A percentile compares a stretch with the other conserved stretches of the same genome.
Evolutionary conservation across 768 basidiomycete species (phyloP).

Genomic region (Crepidotus variabilis): DNA sequence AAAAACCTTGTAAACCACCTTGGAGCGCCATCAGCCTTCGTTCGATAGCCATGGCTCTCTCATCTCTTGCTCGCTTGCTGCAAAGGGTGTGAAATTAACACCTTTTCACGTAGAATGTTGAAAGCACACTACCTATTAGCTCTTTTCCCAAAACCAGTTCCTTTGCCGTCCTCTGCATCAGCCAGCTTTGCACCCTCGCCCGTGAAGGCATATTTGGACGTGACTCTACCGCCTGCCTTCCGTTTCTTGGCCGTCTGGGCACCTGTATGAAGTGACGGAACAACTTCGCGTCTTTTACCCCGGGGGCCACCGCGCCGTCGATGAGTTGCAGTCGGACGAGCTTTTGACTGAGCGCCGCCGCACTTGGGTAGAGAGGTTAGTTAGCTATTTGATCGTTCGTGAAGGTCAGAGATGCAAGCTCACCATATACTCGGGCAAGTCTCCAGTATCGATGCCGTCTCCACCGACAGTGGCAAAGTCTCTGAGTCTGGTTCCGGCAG

Average conservation of each 20-base stretch:
- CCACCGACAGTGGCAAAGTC: conserved; percentile 58
- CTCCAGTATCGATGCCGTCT: conserved; percentile 47
- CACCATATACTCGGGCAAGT: conserved; percentile 81
- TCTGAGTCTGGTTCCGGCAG: conserved; percentile 64
- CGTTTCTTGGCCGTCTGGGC: conserved; percentile 62
- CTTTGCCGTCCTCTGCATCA: conserved; percentile 37
- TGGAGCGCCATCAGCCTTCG: conserved; percentile 48
- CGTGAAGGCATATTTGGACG: conserved; percentile 53
- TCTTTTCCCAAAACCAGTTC: conserved; percentile 68
- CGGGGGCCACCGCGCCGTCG: conserved; percentile 33
- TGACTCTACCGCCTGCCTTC: conserved; percentile 70
- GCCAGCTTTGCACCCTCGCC: conserved; percentile 54
- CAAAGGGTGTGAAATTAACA: no score
- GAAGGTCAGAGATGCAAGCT: background rate
- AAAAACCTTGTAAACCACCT: conserved; percentile 23
- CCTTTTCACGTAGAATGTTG: background rate
- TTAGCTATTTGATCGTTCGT: background rate
- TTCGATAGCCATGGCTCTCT: conserved; percentile 74
- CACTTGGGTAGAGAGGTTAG: conserved; percentile 40
- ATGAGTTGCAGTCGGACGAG: conserved; percentile 48
- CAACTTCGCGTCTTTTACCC: conserved; percentile 30
- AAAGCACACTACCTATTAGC: conserved; percentile 52
- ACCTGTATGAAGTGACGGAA: conserved; percentile 55
- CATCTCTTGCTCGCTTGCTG: conserved; percentile 79
- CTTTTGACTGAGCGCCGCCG: conserved; percentile 70